phyloP scores from a whole-genome alignment of 176 grass and related monocot species.

The Areca catechu region DNA sequence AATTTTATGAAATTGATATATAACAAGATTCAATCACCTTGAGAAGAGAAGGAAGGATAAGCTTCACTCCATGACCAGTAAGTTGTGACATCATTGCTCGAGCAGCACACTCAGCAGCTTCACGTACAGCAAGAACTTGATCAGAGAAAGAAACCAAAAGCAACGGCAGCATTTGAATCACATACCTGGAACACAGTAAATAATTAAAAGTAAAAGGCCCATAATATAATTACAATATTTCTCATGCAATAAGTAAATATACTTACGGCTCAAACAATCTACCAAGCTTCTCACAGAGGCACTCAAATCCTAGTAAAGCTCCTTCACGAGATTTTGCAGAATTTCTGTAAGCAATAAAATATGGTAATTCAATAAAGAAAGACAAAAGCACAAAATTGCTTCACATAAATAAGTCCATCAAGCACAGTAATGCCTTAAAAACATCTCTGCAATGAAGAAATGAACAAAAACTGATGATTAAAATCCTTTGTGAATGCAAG shows the following conservation, averaged over 20 bases:
- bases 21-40: conserved; percentile 34
- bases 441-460: no score
- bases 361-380: background rate
- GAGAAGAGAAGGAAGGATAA: conserved; percentile 92
- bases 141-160: conserved; percentile 95
- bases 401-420: background rate
- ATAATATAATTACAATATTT: conserved; percentile 19
- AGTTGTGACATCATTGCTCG: conserved; percentile 98
- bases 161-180: conserved; percentile 92
- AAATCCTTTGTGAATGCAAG: no score
- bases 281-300: conserved; percentile 95
- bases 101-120: conserved; percentile 97
- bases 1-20: no score
- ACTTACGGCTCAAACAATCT: conserved; percentile 99
- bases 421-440: background rate
- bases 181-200: conserved; percentile 60
- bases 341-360: conserved; percentile 33
- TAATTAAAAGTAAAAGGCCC: conserved; percentile 13
- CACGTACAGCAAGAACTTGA: conserved; percentile 95
- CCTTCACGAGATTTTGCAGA: conserved; percentile 95
- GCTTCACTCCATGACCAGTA: conserved; percentile 94
- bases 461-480: no score
- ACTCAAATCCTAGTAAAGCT: conserved; percentile 96
- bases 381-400: background rate
- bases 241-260: conserved; percentile 13